These are phyloP conservation scores for Capsicum baccatum DNA, from an alignment of 257 asterid genomes.

Conservation along the genomic window DNA sequence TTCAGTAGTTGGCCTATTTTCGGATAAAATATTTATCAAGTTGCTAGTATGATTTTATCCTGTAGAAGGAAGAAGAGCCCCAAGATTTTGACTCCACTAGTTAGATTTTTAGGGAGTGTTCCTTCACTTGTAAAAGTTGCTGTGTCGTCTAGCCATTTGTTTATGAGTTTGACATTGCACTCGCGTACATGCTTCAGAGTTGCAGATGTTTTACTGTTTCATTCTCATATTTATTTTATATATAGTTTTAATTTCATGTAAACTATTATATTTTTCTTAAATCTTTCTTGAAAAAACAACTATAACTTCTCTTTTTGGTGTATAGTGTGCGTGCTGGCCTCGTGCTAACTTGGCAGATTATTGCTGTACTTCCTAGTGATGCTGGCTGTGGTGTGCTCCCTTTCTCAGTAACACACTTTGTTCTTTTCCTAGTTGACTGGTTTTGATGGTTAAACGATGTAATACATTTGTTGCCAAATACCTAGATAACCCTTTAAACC, in stretches of 20 bases:
- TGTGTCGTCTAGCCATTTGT: neutral
- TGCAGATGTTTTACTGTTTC: neutral
- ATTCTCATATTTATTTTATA: neutral
- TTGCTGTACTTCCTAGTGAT: neutral
- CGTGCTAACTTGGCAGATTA: neutral
- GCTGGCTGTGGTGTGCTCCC: neutral
- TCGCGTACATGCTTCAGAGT: neutral
- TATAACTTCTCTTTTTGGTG: neutral
- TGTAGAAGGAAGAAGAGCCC: neutral
- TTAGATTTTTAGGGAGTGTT: constrained; percentile 1
- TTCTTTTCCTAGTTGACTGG: neutral
- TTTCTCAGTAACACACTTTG: neutral
- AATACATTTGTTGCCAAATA: too few relatives aligned
- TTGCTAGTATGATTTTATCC: neutral
- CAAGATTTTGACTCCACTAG: neutral
- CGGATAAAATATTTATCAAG: neutral
- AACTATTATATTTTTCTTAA: neutral
- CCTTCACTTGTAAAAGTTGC: constrained; percentile 11
- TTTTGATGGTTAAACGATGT: neutral
- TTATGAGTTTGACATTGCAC: constrained; percentile 4
- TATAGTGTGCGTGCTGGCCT: neutral
- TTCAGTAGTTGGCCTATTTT: neutral
- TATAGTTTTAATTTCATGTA: neutral
- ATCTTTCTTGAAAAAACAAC: neutral
- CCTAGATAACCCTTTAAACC: too few relatives aligned